Evolutionary conservation across 768 basidiomycete species (phyloP).

Genomic region (Collybiopsis confluens): DNA sequence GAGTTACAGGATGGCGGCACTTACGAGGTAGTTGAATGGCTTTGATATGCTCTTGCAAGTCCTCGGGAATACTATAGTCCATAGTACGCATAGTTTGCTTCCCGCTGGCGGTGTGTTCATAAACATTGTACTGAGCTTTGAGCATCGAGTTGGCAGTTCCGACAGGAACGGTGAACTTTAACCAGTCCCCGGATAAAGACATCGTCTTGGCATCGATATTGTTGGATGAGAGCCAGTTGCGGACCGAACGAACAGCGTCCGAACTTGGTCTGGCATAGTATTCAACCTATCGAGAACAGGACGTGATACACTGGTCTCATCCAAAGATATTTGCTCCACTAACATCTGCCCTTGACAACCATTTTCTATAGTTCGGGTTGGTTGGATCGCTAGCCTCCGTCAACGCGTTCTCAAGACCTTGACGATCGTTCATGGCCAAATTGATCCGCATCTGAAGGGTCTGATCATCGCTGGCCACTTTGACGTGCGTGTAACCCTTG

Average conservation of each 20-base stretch:
- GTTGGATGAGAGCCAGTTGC: slow-evolving; percentile 33
- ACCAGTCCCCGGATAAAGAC: slow-evolving; percentile 28
- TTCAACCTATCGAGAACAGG: slow-evolving; percentile 10
- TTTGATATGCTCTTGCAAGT: slow-evolving; percentile 24
- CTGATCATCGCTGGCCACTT: not conserved
- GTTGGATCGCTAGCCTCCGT: slow-evolving; percentile 13
- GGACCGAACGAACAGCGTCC: slow-evolving; percentile 23
- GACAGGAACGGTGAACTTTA: slow-evolving; percentile 26
- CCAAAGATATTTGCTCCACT: not conserved
- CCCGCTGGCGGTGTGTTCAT: slow-evolving; percentile 25
- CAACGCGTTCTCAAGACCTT: not conserved
- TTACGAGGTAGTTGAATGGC: slow-evolving; percentile 23
- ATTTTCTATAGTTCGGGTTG: slow-evolving; percentile 23
- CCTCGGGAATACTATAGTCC: slow-evolving; percentile 29
- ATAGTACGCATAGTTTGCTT: slow-evolving; percentile 27
- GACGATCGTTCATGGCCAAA: not conserved
- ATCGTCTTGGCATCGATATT: slow-evolving; percentile 12
- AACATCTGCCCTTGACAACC: slow-evolving; percentile 29
- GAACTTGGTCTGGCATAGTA: slow-evolving; percentile 11
- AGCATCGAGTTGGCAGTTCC: slow-evolving; percentile 30
- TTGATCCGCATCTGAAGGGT: slow-evolving; percentile 1
- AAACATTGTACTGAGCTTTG: slow-evolving; percentile 31
- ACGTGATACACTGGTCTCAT: not conserved
- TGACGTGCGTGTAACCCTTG: not conserved
- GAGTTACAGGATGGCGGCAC: slow-evolving; percentile 10